Conservation (phyloP, 2,329 filamentous ascomycete species). For the Aspergillus tamarii region DNA sequence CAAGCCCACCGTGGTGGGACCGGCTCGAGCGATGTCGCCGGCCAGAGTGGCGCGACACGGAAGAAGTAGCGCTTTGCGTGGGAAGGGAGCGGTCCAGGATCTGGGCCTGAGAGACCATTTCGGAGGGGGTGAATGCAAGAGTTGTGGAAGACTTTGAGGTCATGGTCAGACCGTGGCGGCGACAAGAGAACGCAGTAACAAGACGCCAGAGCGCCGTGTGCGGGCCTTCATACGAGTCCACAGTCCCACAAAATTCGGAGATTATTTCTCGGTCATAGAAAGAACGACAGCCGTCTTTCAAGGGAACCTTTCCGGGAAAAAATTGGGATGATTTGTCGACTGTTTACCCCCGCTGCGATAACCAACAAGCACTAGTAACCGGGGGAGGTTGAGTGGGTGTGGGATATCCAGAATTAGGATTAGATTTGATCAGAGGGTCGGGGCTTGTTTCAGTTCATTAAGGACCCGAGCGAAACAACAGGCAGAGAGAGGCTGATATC, state of each 20-base stretch:
- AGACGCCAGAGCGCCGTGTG: conserved; percentile 18
- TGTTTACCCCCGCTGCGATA: conserved; percentile 14
- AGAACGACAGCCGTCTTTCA: background rate
- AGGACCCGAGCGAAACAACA: background rate
- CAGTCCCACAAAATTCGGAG: conserved; percentile 7
- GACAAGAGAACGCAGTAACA: conserved; percentile 16
- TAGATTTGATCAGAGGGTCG: conserved; percentile 7
- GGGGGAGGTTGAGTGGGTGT: background rate
- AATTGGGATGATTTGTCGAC: conserved; percentile 8
- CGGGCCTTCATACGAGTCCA: conserved; percentile 20
- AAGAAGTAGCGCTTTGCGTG: conserved; percentile 62
- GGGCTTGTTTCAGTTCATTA: conserved; percentile 5
- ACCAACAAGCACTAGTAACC: conserved; percentile 5
- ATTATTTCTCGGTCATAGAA: background rate
- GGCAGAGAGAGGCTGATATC: conserved; percentile 2
- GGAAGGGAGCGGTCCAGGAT: conserved; percentile 57
- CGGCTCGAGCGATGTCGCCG: conserved; percentile 75
- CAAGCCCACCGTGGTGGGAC: conserved; percentile 74
- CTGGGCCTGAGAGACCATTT: conserved; percentile 49
- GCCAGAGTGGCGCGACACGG: conserved; percentile 67
- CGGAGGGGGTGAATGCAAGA: conserved; percentile 10
- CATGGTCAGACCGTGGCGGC: conserved; percentile 19
- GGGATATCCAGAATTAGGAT: conserved; percentile 2
- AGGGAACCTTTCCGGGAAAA: background rate
- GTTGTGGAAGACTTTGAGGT: conserved; percentile 20